phyloP scores from a whole-genome alignment of 495 filamentous ascomycete species.

The Staphylotrichum tortipilum region DNA sequence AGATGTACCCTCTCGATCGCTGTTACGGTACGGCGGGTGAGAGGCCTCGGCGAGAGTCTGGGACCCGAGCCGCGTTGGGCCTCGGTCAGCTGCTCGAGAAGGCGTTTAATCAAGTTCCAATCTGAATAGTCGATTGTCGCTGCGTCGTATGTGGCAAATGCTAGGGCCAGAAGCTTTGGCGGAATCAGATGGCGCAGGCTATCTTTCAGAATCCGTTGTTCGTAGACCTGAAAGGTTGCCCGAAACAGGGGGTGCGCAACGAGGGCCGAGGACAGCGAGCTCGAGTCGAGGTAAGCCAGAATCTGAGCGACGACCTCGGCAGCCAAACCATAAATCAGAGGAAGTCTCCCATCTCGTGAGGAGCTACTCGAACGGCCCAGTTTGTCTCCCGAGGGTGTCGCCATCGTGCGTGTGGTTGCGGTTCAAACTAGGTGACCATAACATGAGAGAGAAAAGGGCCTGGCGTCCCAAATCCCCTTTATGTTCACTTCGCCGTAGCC shows the following conservation, averaged over 20 bases:
- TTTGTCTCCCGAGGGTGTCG: neutral
- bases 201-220: neutral
- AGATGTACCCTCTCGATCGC: neutral
- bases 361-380: neutral
- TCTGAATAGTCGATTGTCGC: neutral
- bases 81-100: neutral
- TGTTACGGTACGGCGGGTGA: neutral
- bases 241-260: neutral
- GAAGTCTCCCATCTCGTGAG: neutral
- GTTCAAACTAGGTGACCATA: too few species aligned
- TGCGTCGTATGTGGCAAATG: neutral
- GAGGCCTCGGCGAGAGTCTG: neutral
- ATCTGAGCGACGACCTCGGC: neutral
- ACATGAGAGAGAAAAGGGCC: neutral
- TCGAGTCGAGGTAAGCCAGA: neutral
- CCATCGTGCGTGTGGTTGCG: neutral
- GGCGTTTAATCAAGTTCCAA: neutral
- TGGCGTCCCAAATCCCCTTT: neutral
- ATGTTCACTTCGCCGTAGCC: neutral
- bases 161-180: too few species aligned
- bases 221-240: neutral
- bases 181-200: neutral
- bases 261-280: neutral
- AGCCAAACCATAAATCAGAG: neutral
- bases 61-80: too few species aligned